Base-by-base conservation (phyloP, 2,329 filamentous ascomycete genomes). In the Pseudocercospora cruenta region DNA sequence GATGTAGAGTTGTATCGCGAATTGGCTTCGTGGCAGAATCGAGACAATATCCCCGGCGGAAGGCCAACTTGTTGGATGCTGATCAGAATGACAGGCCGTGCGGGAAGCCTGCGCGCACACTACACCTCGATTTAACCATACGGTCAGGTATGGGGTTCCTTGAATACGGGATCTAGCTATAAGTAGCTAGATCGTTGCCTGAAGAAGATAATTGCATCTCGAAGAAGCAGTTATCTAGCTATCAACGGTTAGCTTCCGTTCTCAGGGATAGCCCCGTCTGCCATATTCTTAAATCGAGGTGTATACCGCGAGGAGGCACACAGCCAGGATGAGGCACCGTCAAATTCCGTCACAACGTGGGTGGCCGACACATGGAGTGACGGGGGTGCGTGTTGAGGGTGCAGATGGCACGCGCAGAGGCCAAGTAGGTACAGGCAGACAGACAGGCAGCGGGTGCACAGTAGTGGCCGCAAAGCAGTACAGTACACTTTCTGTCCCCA, bases 1-100 rank as follows among this genome's bases (percentile, higher is more conserved):
- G 55, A 58, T 39, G n/a, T 26, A 43, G 55, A 58, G 55, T 58
- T 58, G 55, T 39, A 39, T 58, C 55, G 55, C 21, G 55, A 43
- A 58, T 58, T 58, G 55, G 55, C 55, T 39, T 58, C 22, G 55
- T 43, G 55, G 28, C 55, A 58, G 55, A 58, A 58, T 58, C 55
- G 55, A 58, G 55, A 58, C 55, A 58, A 24, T 43, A 58, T 21
- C 55, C 16, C 55, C 55, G 55, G 24, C 28, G 28, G 55, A 19
- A 36, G 55, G 55, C n/a, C 33, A 39, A 43, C 28, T 39, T 39
- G 54, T 58, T 58, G 54, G 54, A 26, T n/a, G 51, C 10, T 33
- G 28, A 21, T 10, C 51, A 54, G 51, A 54, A 31, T 54, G 51
- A 54, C 54, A 19, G 54, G 54, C 12, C 54, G 54, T 39, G 51